A percentile compares a stretch with the other conserved stretches of the same genome.
Evolutionary conservation across 805 yeast species (phyloP).

Genomic region (Myxozyma lipomycoides): DNA sequence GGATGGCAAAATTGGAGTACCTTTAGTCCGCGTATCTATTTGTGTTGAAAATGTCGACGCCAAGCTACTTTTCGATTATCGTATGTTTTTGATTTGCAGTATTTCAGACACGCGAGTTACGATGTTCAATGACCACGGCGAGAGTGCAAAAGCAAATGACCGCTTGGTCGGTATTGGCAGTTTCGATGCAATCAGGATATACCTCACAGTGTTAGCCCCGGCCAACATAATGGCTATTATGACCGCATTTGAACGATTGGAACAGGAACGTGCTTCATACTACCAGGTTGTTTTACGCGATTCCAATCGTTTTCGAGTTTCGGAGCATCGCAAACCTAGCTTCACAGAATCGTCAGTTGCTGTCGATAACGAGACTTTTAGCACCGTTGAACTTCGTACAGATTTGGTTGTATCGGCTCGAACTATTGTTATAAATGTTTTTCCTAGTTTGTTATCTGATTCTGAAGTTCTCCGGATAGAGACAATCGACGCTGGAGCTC

Average conservation of each 20-base stretch:
- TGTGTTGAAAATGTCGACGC: constrained; percentile 54
- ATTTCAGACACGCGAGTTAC: constrained; percentile 49
- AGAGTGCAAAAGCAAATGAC: constrained; percentile 47
- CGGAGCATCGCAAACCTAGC: constrained; percentile 28
- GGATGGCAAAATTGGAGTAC: constrained; percentile 49
- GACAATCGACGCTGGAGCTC: constrained; percentile 32
- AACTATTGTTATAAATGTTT: constrained; percentile 54
- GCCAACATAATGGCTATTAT: constrained; percentile 76
- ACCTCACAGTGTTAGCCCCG: constrained; percentile 78
- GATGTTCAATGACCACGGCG: constrained; percentile 63
- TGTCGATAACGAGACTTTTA: not conserved
- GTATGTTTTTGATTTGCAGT: constrained; percentile 67
- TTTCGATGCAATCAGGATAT: constrained; percentile 53
- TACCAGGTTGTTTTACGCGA: constrained; percentile 72
- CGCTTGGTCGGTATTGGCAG: constrained; percentile 41
- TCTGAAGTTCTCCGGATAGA: constrained; percentile 60
- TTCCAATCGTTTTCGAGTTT: constrained; percentile 41
- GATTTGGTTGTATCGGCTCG: constrained; percentile 61
- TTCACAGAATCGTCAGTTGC: not conserved
- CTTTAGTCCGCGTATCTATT: constrained; percentile 60
- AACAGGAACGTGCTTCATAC: constrained; percentile 66
- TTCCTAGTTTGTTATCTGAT: constrained; percentile 79
- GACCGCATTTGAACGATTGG: constrained; percentile 64
- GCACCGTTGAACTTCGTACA: constrained; percentile 48
- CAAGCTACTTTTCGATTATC: constrained; percentile 77